Percentiles rank a stretch among this genome's conserved stretches.
Evolutionary conservation across 352 stramenopile genomes (phyloP).

Genomic region (Phytophthora sojae): DNA sequence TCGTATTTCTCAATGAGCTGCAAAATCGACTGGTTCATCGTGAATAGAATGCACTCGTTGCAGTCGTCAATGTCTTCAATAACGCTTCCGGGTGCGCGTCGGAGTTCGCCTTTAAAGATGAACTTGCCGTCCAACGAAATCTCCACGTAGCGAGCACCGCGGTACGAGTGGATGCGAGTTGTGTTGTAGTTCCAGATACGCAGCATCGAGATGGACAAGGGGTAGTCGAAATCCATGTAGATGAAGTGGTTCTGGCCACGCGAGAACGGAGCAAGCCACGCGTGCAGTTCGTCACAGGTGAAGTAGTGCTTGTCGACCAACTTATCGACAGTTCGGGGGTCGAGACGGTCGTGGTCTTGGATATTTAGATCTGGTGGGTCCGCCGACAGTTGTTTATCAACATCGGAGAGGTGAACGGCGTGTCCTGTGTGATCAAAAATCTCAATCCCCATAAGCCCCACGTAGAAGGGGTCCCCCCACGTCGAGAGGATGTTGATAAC

Average conservation of each 20-base stretch:
- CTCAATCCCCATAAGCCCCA: constrained; percentile 91
- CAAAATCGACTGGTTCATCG: constrained; percentile 75
- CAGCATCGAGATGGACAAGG: constrained; percentile 81
- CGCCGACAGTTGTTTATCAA: constrained; percentile 77
- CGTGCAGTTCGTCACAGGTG: constrained; percentile 90
- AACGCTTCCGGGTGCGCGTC: constrained; percentile 68
- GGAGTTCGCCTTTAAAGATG: constrained; percentile 89
- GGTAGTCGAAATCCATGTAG: constrained; percentile 82
- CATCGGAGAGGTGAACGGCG: constrained; percentile 60
- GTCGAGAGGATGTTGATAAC: constrained; percentile 89
- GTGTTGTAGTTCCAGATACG: constrained; percentile 93
- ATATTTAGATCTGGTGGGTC: constrained; percentile 87
- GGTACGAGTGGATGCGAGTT: constrained; percentile 81
- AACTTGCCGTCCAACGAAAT: constrained; percentile 62
- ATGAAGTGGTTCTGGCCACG: constrained; percentile 79
- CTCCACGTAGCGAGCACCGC: constrained; percentile 69
- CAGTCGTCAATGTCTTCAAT: constrained; percentile 67
- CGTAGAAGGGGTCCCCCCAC: constrained; percentile 92
- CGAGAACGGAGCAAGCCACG: constrained; percentile 90
- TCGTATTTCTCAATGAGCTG: constrained; percentile 88
- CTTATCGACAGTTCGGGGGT: constrained; percentile 89
- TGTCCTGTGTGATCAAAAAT: constrained; percentile 88
- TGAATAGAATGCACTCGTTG: constrained; percentile 89
- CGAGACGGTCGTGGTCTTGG: constrained; percentile 72
- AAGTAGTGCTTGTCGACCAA: constrained; percentile 89